Evolutionary conservation across 2,329 filamentous ascomycete genomes (phyloP).

Genomic region (Leptoxyphium fumago): DNA sequence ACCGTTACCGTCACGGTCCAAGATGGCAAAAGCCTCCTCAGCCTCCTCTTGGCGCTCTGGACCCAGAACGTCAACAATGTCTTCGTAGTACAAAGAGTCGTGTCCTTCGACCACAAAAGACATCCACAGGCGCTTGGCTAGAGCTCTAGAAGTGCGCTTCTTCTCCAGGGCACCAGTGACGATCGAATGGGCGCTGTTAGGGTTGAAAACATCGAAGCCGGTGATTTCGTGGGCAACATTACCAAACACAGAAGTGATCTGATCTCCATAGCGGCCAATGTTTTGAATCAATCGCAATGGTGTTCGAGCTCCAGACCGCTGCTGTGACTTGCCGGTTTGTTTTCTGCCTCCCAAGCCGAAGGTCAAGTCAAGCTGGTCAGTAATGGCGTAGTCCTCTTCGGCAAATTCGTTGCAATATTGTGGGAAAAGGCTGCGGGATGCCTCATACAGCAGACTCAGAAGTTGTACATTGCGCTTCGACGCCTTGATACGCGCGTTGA

Average conservation of each 20-base stretch:
- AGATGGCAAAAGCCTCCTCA: conserved; percentile 64
- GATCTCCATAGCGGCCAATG: conserved; percentile 68
- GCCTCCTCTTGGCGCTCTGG: conserved; percentile 59
- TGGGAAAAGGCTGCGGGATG: conserved; percentile 75
- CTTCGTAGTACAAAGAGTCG: conserved; percentile 63
- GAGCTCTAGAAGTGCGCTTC: conserved; percentile 68
- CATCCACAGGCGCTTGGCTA: conserved; percentile 94
- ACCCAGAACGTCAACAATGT: conserved; percentile 79
- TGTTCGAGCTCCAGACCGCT: conserved; percentile 48
- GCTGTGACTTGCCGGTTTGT: conserved; percentile 30
- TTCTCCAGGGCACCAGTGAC: conserved; percentile 83
- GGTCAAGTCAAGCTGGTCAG: conserved; percentile 51
- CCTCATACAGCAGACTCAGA: conserved; percentile 75
- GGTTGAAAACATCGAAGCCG: conserved; percentile 88
- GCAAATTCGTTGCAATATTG: conserved; percentile 82
- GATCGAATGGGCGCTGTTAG: conserved; percentile 76
- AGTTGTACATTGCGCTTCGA: conserved; percentile 79
- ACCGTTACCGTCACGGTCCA: conserved; percentile 81
- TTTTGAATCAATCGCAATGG: conserved; percentile 64
- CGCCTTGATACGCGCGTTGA: conserved; percentile 67
- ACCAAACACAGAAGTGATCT: conserved; percentile 83
- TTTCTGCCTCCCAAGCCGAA: conserved; percentile 38
- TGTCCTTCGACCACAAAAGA: conserved; percentile 87
- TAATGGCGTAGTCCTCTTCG: conserved; percentile 85
- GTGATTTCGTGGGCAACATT: conserved; percentile 91